These are phyloP conservation scores for Crithidia fasciculata DNA, from an alignment of 208 protist species.

Conservation along the genomic window DNA sequence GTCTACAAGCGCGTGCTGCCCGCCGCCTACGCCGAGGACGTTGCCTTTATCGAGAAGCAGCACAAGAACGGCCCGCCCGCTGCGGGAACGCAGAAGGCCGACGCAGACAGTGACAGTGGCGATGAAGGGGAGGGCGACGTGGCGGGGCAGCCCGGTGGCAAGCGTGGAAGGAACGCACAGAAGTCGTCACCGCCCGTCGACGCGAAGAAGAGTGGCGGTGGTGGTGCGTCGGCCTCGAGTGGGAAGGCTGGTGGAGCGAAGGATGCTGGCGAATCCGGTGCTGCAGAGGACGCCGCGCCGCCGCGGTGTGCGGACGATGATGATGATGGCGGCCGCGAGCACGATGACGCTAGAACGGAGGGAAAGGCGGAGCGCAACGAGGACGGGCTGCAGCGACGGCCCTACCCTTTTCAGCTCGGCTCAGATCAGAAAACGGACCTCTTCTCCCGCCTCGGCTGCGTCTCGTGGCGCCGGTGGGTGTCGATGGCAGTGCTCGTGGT, in stretches of 20 bases:
- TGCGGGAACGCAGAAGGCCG: not conserved
- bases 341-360: not conserved
- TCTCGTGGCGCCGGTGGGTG: slow-evolving; percentile 24
- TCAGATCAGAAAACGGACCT: not conserved
- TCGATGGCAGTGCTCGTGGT: slow-evolving; percentile 28
- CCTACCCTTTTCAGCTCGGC: not conserved
- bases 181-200: no score
- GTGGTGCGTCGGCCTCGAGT: no score
- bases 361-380: not conserved
- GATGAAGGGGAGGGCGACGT: not conserved
- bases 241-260: no score
- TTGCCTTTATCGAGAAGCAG: slow-evolving; percentile 20
- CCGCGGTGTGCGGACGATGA: no score
- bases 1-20: slow-evolving; percentile 60
- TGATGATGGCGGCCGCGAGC: no score
- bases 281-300: no score
- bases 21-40: slow-evolving; percentile 49
- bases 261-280: no score
- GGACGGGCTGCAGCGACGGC: not conserved
- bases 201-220: no score
- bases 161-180: no score
- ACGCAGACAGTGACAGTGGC: not conserved
- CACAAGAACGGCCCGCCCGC: no score
- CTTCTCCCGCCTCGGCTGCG: not conserved
- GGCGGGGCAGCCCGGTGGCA: no score